phyloP scores from a whole-genome alignment of 139 green algal species.

The Edaphochlamys debaryana region DNA sequence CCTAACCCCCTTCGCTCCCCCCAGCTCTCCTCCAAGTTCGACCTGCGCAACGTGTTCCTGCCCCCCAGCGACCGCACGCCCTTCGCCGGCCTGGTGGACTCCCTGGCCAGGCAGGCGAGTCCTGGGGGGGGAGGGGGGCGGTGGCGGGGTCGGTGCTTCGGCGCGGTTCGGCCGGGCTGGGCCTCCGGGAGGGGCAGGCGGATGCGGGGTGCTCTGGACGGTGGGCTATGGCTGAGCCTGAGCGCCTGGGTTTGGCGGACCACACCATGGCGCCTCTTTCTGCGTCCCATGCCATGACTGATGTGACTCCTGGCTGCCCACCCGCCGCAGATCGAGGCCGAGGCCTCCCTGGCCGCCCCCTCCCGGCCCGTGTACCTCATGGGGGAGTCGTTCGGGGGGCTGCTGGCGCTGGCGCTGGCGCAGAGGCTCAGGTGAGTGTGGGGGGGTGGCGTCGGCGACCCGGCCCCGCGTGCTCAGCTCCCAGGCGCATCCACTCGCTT shows the following conservation, averaged over 20 bases:
- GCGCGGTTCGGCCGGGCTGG: too few relatives aligned
- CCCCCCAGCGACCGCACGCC: slow-evolving; percentile 73
- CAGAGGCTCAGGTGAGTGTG: slow-evolving; percentile 38
- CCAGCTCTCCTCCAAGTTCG: too few relatives aligned
- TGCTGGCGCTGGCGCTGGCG: slow-evolving; percentile 82
- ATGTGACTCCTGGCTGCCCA: not conserved
- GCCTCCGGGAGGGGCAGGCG: not conserved
- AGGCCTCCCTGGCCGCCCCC: slow-evolving; percentile 22
- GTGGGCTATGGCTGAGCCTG: too few relatives aligned
- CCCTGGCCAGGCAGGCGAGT: slow-evolving; percentile 41
- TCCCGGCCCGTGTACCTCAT: slow-evolving; percentile 88
- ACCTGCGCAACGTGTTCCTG: slow-evolving; percentile 75
- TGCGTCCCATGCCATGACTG: too few relatives aligned
- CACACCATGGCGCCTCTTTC: too few relatives aligned
- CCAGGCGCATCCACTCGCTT: not conserved
- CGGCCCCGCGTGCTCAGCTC: not conserved
- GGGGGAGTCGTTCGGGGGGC: slow-evolving; percentile 89
- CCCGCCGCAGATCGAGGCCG: not conserved
- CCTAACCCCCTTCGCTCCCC: too few relatives aligned
- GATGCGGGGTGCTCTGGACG: not conserved
- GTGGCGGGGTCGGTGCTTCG: too few relatives aligned
- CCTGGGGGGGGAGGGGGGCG: not conserved
- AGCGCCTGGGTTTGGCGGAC: too few relatives aligned
- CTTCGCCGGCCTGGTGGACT: slow-evolving; percentile 73
- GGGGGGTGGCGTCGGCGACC: not conserved